These are phyloP conservation scores for Suhomyces kunorum DNA, from an alignment of 1,139 yeast species.

Conservation along the genomic window DNA sequence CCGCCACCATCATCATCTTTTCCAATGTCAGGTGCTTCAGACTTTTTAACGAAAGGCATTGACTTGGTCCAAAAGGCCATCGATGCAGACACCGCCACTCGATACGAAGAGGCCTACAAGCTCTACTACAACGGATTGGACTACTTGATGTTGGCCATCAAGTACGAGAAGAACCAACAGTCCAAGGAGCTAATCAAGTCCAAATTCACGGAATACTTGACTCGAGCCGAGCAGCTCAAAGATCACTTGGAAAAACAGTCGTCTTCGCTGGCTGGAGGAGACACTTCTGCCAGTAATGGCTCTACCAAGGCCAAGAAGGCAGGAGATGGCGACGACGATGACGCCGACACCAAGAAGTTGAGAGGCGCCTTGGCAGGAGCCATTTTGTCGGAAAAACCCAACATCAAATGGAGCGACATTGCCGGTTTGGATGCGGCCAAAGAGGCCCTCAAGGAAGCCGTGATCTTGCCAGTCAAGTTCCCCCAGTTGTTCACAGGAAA, in stretches of 20 bases:
- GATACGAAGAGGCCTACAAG: constrained; percentile 92
- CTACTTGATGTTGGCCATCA: constrained; percentile 91
- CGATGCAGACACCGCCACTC: constrained; percentile 88
- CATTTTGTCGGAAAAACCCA: constrained; percentile 87
- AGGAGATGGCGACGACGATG: constrained; percentile 63
- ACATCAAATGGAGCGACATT: constrained; percentile 92
- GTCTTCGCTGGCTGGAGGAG: constrained; percentile 47
- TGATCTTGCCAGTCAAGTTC: constrained; percentile 88
- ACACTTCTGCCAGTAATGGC: constrained; percentile 53
- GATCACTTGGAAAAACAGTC: constrained; percentile 75
- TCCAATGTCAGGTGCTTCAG: constrained; percentile 56
- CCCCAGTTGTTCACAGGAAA: constrained; percentile 95
- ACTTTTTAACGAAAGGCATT: constrained; percentile 88
- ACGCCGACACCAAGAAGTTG: constrained; percentile 81
- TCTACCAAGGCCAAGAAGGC: constrained; percentile 60
- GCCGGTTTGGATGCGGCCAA: constrained; percentile 96
- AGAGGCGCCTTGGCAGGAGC: constrained; percentile 93
- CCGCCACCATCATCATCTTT: neutral
- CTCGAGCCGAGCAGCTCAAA: constrained; percentile 92
- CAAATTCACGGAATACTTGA: constrained; percentile 86
- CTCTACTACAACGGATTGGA: constrained; percentile 92
- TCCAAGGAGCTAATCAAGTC: constrained; percentile 87
- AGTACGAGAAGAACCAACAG: constrained; percentile 89
- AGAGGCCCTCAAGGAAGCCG: constrained; percentile 96
- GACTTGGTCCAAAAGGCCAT: constrained; percentile 93